Percentiles rank a stretch among this genome's conserved stretches.
Evolutionary conservation across 2,329 filamentous ascomycete species (phyloP).

Genomic region (Neofusicoccum kwambonambiense): DNA sequence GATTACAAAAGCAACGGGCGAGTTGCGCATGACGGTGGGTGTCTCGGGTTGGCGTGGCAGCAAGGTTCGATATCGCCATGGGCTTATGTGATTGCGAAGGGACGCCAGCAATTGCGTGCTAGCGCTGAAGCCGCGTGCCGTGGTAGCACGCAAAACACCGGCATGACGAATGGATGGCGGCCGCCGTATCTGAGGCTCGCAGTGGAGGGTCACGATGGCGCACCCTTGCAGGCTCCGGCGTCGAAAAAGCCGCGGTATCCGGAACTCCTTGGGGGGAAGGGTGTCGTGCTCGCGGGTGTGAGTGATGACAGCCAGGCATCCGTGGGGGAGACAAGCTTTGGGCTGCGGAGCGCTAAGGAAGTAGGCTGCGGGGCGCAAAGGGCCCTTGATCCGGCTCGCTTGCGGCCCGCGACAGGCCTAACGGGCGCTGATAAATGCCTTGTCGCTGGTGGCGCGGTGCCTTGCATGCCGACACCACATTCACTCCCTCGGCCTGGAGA

Average conservation of each 20-base stretch:
- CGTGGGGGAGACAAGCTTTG: not conserved
- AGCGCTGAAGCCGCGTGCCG: not conserved
- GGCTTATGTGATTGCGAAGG: conserved; percentile 14
- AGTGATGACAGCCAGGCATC: not conserved
- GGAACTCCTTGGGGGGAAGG: not conserved
- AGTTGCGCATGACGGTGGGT: conserved; percentile 3
- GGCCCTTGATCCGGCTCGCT: not conserved
- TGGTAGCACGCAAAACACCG: too few species aligned
- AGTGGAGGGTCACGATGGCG: not conserved
- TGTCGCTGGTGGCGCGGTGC: too few species aligned
- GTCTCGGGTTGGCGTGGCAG: conserved; percentile 4
- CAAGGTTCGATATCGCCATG: conserved; percentile 10
- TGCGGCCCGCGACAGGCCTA: not conserved
- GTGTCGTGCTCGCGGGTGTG: not conserved
- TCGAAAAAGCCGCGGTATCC: not conserved
- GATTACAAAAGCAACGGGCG: conserved; percentile 3
- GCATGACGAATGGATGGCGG: too few species aligned
- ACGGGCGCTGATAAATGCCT: too few species aligned
- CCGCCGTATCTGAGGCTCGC: not conserved
- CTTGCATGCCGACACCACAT: too few species aligned
- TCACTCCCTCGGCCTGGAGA: not conserved
- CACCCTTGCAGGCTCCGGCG: not conserved
- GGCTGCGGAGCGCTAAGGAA: not conserved
- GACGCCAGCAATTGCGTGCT: conserved; percentile 8
- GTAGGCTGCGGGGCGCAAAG: not conserved